A percentile compares a stretch with the other conserved stretches of the same genome.
Conservation (phyloP, 2,329 filamentous ascomycete genomes). For the Ceratocystis smalleyi region DNA sequence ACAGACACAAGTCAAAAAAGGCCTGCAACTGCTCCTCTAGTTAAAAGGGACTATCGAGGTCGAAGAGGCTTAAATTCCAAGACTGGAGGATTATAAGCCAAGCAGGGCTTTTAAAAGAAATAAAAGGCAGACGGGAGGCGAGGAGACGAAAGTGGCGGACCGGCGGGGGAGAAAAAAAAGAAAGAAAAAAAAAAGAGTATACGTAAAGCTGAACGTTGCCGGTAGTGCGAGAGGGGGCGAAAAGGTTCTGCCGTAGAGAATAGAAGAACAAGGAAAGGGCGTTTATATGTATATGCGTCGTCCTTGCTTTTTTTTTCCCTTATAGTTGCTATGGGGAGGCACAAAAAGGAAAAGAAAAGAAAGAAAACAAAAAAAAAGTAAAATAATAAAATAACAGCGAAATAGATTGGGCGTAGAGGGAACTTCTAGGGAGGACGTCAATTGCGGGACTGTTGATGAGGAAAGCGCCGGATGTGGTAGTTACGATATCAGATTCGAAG, state of each 20-base stretch:
- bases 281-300: neutral
- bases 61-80: neutral
- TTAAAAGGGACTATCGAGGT: neutral
- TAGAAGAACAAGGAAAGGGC: neutral
- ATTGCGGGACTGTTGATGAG: neutral
- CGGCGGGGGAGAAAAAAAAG: neutral
- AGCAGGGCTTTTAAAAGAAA: neutral
- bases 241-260: neutral
- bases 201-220: neutral
- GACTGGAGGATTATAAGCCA: neutral
- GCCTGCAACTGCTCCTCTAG: conserved; percentile 5
- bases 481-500: conserved; percentile 2
- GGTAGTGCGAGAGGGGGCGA: neutral
- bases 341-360: neutral
- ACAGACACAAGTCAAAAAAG: conserved; percentile 10
- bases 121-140: neutral
- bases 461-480: neutral
- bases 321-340: neutral
- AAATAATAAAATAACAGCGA: neutral
- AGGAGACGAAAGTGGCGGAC: no score
- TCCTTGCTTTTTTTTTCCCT: neutral
- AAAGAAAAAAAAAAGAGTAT: neutral
- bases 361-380: neutral
- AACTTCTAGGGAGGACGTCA: neutral
- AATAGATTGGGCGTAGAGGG: neutral